Evolutionary conservation across 345 rosid genomes (phyloP), one percentile per base, ranked within the genome.

Genomic region (Melaleuca quinquenervia): DNA sequence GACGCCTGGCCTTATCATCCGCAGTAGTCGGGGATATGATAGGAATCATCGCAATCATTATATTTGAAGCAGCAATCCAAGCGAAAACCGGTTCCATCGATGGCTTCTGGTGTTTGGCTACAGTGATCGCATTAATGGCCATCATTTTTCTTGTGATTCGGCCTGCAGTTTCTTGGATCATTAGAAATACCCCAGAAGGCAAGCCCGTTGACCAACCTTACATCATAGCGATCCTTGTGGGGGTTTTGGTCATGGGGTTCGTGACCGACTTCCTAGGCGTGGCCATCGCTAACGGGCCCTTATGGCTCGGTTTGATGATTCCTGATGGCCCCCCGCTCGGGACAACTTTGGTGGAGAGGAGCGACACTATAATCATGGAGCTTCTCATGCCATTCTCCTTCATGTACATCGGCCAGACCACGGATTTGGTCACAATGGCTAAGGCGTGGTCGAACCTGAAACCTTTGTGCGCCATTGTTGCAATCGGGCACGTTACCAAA

Each of bases 241-340:
- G 91, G 84, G 98, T 91, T 0, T 44, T 94, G 80, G 51, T 86
- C 32, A 85, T 87, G 88, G 92, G 92, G 11, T 96, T 96, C 83
- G 18, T 95, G 3, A 91, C 95, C 0, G 98, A 96, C 50, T 90
- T 96, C 93, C 89, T 96, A 7, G 98, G 98, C 36, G 32, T 95
- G 26, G 90, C 92, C 14, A 88, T 94, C 60, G 96, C 89, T 1
- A 91, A 87, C 11, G 98, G 98, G 50, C 93, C 96, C 6, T 49
- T 93, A 24, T 94, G 91, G 93, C 76, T 93, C 7, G 98, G 98
- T 50, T 87, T 94, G 18, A 62, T 91, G 16, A 92, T 91, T 2
- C 98, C 97, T 7, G 95, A 92, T 5, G 97, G 96, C 8, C 94
- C 96, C 1, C 98, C 96, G 0, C 80, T 96, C 27, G 92, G 97